phyloP scores from a whole-genome alignment of 2,329 filamentous ascomycete genomes.

The Cercospora sp. region DNA sequence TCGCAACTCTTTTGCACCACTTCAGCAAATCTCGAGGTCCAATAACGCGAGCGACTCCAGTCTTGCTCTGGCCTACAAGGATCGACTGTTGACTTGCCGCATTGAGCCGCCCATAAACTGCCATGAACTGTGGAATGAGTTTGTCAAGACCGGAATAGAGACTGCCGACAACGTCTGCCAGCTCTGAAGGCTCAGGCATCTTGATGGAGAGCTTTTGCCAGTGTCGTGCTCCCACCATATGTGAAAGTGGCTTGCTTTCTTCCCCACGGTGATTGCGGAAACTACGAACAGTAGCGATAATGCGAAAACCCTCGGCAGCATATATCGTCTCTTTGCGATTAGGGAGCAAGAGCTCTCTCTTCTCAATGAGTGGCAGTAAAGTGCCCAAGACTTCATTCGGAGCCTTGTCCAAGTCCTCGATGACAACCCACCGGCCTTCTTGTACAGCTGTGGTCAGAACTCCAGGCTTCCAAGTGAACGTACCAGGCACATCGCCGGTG shows the following conservation, averaged over 20 bases:
- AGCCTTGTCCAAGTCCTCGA: conserved; percentile 93
- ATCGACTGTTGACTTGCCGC: conserved; percentile 39
- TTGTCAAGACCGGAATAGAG: conserved; percentile 69
- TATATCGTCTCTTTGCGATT: conserved; percentile 82
- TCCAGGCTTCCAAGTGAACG: conserved; percentile 88
- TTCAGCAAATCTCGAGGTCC: conserved; percentile 83
- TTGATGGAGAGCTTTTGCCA: conserved; percentile 78
- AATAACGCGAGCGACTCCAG: conserved; percentile 60
- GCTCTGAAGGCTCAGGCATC: conserved; percentile 66
- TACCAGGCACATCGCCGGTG: conserved; percentile 80
- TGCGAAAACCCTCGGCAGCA: conserved; percentile 80
- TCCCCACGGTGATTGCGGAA: conserved; percentile 64
- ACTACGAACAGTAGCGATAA: conserved; percentile 88
- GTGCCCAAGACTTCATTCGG: conserved; percentile 94
- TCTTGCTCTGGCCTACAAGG: conserved; percentile 53
- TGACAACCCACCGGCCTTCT: conserved; percentile 94
- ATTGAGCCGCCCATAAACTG: conserved; percentile 53
- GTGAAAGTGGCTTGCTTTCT: conserved; percentile 66
- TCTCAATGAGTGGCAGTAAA: conserved; percentile 86
- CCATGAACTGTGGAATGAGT: conserved; percentile 58
- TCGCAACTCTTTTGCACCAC: conserved; percentile 77
- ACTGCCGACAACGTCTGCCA: conserved; percentile 70
- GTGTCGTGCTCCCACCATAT: conserved; percentile 78
- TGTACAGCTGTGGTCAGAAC: conserved; percentile 90
- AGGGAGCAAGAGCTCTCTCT: conserved; percentile 85